A percentile compares a stretch with the other conserved stretches of the same genome.
Conservation (phyloP, 75 land plant genomes). For the Adiantum capillusveneris region DNA sequence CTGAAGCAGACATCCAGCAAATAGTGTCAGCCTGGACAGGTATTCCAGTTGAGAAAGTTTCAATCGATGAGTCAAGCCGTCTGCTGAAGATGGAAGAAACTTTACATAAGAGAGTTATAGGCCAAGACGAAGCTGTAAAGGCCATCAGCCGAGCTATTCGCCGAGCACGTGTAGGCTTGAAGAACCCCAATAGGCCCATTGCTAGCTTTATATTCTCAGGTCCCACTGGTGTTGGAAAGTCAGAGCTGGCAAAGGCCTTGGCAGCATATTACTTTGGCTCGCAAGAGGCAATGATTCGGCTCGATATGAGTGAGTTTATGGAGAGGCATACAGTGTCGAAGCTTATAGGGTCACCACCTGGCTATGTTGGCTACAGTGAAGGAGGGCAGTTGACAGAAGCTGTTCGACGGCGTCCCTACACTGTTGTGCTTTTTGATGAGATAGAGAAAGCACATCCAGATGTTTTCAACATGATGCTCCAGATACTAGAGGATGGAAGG, state of each 20-base stretch:
- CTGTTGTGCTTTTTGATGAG: slow-evolving; percentile 51
- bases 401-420: slow-evolving; percentile 47
- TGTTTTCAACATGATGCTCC: slow-evolving; percentile 63
- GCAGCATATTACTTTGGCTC: slow-evolving; percentile 54
- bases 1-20: slow-evolving; percentile 41
- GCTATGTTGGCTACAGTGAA: slow-evolving; percentile 52
- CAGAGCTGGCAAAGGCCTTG: slow-evolving; percentile 52
- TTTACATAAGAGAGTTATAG: slow-evolving; percentile 38
- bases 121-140: slow-evolving; percentile 53
- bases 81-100: slow-evolving; percentile 55
- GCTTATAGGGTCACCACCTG: slow-evolving; percentile 55
- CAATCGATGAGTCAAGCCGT: slow-evolving; percentile 43
- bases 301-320: slow-evolving; percentile 57
- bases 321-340: slow-evolving; percentile 58
- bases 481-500: slow-evolving; percentile 50
- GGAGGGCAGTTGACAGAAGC: slow-evolving; percentile 57
- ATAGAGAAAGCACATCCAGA: slow-evolving; percentile 50
- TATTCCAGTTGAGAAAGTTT: slow-evolving; percentile 51
- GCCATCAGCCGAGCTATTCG: slow-evolving; percentile 53
- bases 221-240: slow-evolving; percentile 56
- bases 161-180: slow-evolving; percentile 43
- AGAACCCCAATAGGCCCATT: slow-evolving; percentile 51
- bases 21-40: slow-evolving; percentile 52
- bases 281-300: slow-evolving; percentile 49
- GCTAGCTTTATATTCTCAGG: slow-evolving; percentile 61